Evolutionary conservation across 1,284 basidiomycete genomes (phyloP), one percentile per base, ranked within the genome.

Genomic region (Agaricales sp.): DNA sequence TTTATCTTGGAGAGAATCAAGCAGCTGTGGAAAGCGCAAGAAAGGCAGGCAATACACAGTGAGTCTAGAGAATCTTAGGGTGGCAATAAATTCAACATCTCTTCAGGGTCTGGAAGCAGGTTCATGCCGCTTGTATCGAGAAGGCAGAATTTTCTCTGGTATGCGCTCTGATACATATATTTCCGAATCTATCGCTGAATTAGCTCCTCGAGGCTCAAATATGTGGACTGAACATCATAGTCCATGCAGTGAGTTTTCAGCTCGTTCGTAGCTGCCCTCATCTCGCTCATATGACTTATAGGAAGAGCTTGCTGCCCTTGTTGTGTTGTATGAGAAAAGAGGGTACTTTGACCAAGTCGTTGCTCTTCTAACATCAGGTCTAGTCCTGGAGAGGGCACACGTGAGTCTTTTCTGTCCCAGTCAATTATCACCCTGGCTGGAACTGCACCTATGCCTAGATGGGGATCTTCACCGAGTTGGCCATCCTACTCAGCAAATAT

Each of bases 21-120:
- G 82, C 90, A 48, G 96, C 96, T 16, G 96, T 99, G 16, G 96
- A 99, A 67, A 96, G 95, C 55, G 96, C 96, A 16, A 78, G 96
- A 55, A 99, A 99, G 67, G 96, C 96, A 16, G 96, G 96, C 24
- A 99, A 99, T 65, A 99, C 96, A 8, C 92, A 96, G 87, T 89
- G 57, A 59, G 82, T 71, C 16, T 24, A 16, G 48, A 41, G n/a
- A 26, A n/a, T 26, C 16, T 50, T 38, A 48, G 35, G 2, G 20
- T 23, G 30, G 46, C 43, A 38, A 44, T 35, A 53, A 45, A 51
- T 43, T 46, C 59, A 44, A 59, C 48, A 24, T 6, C 38, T 46
- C 14, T 26, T 2, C 53, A 89, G 87, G 67, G 96, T 99, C n/a
- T 99, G 96, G 96, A 98, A 98, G 71, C 96, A 99, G 67, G 96